Conservation (phyloP, 345 rosid genomes). For the Kernera saxatilis region DNA sequence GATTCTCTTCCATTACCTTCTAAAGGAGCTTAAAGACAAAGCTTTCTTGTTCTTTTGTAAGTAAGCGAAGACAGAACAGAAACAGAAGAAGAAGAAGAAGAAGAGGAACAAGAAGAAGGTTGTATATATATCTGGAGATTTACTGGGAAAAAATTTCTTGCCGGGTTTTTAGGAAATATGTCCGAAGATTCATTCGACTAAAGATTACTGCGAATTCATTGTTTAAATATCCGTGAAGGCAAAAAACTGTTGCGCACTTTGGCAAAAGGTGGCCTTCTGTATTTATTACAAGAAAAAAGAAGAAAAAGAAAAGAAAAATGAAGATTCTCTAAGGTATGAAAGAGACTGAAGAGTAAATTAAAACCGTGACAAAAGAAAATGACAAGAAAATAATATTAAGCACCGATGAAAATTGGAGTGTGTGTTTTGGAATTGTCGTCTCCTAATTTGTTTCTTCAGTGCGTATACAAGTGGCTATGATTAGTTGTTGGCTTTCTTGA, state of each 20-base stretch:
- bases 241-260: background rate
- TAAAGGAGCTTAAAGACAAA: constrained; percentile 14
- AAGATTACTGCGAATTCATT: constrained; percentile 12
- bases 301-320: background rate
- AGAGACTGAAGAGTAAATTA: constrained; percentile 14
- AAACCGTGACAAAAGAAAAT: constrained; percentile 29
- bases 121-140: background rate
- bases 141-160: background rate
- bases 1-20: constrained; percentile 18
- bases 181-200: background rate
- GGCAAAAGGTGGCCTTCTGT: constrained; percentile 17
- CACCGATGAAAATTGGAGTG: background rate
- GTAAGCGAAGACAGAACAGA: background rate
- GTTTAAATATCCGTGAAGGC: constrained; percentile 26
- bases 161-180: constrained; percentile 9
- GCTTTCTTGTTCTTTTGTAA: constrained; percentile 16
- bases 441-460: background rate
- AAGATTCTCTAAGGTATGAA: constrained; percentile 19
- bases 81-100: background rate
- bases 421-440: constrained; percentile 24
- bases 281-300: background rate
- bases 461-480: constrained; percentile 11
- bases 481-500: background rate
- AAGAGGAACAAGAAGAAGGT: background rate
- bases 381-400: background rate